phyloP scores from a whole-genome alignment of 23 red algal species.

The Agarophyton chilense region DNA sequence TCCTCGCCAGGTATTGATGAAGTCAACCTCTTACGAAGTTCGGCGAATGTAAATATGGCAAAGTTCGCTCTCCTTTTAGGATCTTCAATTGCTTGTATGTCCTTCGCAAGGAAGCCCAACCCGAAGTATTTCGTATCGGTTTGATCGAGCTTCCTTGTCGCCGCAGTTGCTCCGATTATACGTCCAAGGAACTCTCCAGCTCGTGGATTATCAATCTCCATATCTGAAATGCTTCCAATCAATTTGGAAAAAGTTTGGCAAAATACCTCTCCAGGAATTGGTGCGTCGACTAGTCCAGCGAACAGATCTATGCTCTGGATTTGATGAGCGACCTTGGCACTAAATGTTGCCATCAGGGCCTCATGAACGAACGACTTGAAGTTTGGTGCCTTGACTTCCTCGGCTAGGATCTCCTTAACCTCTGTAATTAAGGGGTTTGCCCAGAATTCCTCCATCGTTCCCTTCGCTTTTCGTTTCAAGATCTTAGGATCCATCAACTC shows the following conservation, averaged over 20 bases:
- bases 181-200: slow-evolving; percentile 52
- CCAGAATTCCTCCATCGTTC: slow-evolving; percentile 55
- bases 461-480: slow-evolving; percentile 30
- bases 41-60: slow-evolving; percentile 40
- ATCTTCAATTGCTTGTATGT: slow-evolving; percentile 41
- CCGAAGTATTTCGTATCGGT: slow-evolving; percentile 22
- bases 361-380: slow-evolving; percentile 56
- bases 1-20: slow-evolving; percentile 6
- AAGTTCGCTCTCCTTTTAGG: slow-evolving; percentile 36
- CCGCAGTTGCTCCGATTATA: slow-evolving; percentile 39
- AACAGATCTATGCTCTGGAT: slow-evolving; percentile 43
- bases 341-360: slow-evolving; percentile 45
- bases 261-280: background rate
- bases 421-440: slow-evolving; percentile 8
- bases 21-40: slow-evolving; percentile 40
- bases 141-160: slow-evolving; percentile 19
- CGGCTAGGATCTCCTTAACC: slow-evolving; percentile 12
- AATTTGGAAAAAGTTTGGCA: slow-evolving; percentile 15
- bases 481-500: slow-evolving; percentile 44
- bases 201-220: slow-evolving; percentile 76
- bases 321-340: slow-evolving; percentile 36
- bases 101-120: slow-evolving; percentile 50
- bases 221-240: slow-evolving; percentile 46
- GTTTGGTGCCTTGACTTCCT: slow-evolving; percentile 61
- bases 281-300: slow-evolving; percentile 20